Conservation (phyloP, 371 early-diverging fungal species). For the Syncephalastrum sp. region DNA sequence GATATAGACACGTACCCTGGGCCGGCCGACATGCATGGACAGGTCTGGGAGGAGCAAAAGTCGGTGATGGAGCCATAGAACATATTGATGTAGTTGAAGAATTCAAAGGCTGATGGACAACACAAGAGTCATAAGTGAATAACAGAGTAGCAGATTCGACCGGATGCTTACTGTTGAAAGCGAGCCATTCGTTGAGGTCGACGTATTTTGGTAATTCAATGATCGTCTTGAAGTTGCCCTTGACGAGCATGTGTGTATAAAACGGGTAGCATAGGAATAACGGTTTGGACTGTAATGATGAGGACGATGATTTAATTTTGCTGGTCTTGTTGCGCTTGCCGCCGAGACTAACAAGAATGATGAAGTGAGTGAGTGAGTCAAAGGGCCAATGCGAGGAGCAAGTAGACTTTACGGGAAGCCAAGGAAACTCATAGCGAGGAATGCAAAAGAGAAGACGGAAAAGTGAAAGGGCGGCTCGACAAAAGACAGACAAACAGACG, state of each 20-base stretch:
- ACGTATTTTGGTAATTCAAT: conserved; percentile 87
- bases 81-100: conserved; percentile 91
- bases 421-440: conserved; percentile 33
- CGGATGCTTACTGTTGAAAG: conserved; percentile 73
- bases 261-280: conserved; percentile 77
- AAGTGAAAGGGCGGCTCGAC: no score
- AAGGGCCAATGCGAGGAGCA: conserved; percentile 8
- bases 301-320: conserved; percentile 46
- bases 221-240: conserved; percentile 87
- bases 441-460: not conserved
- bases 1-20: conserved; percentile 52
- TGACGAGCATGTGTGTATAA: conserved; percentile 81
- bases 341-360: conserved; percentile 30
- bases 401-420: conserved; percentile 27
- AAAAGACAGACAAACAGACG: no score
- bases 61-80: conserved; percentile 91
- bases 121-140: not conserved
- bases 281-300: conserved; percentile 50
- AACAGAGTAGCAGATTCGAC: no score
- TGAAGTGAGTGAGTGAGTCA: conserved; percentile 7
- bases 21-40: conserved; percentile 89
- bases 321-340: conserved; percentile 34
- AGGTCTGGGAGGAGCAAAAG: conserved; percentile 80
- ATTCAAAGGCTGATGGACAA: conserved; percentile 74
- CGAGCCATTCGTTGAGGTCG: conserved; percentile 93